Evolutionary conservation across 495 filamentous ascomycete species (phyloP).

Genomic region (Terfezia boudieri): DNA sequence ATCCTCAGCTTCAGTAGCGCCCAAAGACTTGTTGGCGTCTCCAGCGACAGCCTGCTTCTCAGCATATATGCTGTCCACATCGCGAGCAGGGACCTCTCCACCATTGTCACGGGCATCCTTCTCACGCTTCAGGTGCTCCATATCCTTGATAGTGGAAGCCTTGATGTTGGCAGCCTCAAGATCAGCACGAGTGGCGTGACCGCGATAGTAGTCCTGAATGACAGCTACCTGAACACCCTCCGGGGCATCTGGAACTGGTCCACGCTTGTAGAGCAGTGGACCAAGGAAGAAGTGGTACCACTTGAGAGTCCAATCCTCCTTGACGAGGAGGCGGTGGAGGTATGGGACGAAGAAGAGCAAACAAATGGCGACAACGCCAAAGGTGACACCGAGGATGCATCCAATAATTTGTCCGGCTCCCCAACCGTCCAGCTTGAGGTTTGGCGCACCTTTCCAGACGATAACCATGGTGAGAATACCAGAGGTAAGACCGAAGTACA

Average conservation of each 20-base stretch:
- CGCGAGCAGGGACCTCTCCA: constrained; percentile 6
- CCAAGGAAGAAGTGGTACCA: constrained; percentile 37
- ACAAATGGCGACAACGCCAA: constrained; percentile 29
- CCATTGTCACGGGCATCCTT: constrained; percentile 10
- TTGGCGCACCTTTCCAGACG: constrained; percentile 31
- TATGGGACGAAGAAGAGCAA: constrained; percentile 40
- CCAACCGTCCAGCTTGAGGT: constrained; percentile 26
- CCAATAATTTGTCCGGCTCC: constrained; percentile 30
- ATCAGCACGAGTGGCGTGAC: constrained; percentile 25
- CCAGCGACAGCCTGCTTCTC: constrained; percentile 4
- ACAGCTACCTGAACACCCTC: constrained; percentile 21
- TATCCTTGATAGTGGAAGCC: constrained; percentile 3
- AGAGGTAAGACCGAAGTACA: constrained; percentile 39
- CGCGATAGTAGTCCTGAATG: constrained; percentile 33
- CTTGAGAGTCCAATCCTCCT: constrained; percentile 32
- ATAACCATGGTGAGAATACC: constrained; percentile 42
- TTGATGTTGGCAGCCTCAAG: constrained; percentile 22
- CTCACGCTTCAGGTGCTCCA: constrained; percentile 4
- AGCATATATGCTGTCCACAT: constrained; percentile 12
- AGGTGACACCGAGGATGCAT: constrained; percentile 35
- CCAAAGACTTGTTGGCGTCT: constrained; percentile 6
- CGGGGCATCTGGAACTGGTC: constrained; percentile 28
- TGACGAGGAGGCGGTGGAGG: constrained; percentile 34
- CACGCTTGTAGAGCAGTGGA: constrained; percentile 30
- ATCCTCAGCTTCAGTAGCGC: constrained; percentile 10